Base-by-base conservation (phyloP, 192 early-diverging fungal genomes). In the Mortierella hygrophila region DNA sequence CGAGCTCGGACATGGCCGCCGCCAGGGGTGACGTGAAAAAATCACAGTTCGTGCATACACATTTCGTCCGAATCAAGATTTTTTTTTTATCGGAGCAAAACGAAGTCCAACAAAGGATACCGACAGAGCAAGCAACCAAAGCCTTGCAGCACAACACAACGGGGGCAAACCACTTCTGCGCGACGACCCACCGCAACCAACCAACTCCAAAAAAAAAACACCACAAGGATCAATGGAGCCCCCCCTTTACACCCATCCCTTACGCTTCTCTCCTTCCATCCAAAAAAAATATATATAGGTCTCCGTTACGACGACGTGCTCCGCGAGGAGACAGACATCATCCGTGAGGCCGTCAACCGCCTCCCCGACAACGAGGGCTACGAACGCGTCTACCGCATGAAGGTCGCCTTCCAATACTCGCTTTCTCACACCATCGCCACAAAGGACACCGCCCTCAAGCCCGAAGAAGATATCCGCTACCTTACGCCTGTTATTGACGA, bases 301-400 rank as follows among this genome's bases (percentile, higher is more conserved):
- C 90, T 99, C 65, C 91, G 92, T 72, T 96, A 94, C 82, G 98
- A 99, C 91, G 98, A 98, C 89, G 88, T 99, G 68, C 90, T 98
- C 88, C 91, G 90, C 42, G 96, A 97, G 65, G 97, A 99, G 89
- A 95, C 90, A 69, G 91, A 92, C 37, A 89, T 97, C 68, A 94
- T 97, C 57, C 89, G 93, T 78, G 96, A 96, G 86, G 97, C 98
- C 6, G 86, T 98, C 63, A 89, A 92, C 81, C 95, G 97, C 32
- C 91, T 99, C 26, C 88, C 93, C 72, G 91, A 92, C 35, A 72
- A 92, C 18, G 96, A 95, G 70, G 80, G 83, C 37, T 91, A 96
- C 75, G 93, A 90, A 74, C 95, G 98, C 82, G 87, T 92, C 68
- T 97, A 93, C 91, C 96, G 98, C 80, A 91, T 95, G 85, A 91